Evolutionary conservation across 2,329 filamentous ascomycete species (phyloP), one percentile per base, ranked within the genome.

Genomic region (Ceratocystis destructans): DNA sequence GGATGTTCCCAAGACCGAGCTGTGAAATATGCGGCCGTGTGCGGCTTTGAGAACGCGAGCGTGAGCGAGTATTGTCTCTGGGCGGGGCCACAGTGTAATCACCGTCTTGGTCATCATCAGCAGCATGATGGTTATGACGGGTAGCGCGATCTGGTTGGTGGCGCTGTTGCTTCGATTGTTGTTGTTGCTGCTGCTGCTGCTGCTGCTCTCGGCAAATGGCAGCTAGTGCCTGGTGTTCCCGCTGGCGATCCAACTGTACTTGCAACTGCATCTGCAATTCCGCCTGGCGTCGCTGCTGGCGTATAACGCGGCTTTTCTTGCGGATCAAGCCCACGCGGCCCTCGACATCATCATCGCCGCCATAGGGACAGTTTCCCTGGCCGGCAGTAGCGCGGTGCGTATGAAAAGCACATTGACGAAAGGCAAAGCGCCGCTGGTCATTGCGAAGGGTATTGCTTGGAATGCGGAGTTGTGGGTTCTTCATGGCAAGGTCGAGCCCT

Each of bases 321-420:
- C 63, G 57, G 50, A 68, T 68, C 7, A 68, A n/a, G 12, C 64
- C 64, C 25, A 65, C 20, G 22, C 66, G 66, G 20, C 48, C 20
- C 5, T 68, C 66, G 6, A 64, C 46, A 41, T 68, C 63, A 15
- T 65, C 64, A 31, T 63, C 64, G 12, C 61, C 69, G 10, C 71
- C 71, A 70, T 83, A 78, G 15, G 81, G 82, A 68, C 82, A 85
- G n/a, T 73, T 74, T 4, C 77, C 77, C 72, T 85, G 78, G 22
- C 81, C 82, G 44, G 83, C 80, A 6, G 76, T 73, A 3, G 80
- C 77, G 22, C 82, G 77, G 70, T 85, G 82, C 46, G 79, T 82
- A 72, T 85, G 82, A 70, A 85, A 85, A 12, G 81, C 82, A 72
- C 82, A 85, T 72, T 82, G 80, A 28, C 82, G 77, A 72, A 84